A percentile compares a stretch with the other conserved stretches of the same genome.
phyloP scores from a whole-genome alignment of 768 basidiomycete genomes.

The Kwoniella mangroviensis region DNA sequence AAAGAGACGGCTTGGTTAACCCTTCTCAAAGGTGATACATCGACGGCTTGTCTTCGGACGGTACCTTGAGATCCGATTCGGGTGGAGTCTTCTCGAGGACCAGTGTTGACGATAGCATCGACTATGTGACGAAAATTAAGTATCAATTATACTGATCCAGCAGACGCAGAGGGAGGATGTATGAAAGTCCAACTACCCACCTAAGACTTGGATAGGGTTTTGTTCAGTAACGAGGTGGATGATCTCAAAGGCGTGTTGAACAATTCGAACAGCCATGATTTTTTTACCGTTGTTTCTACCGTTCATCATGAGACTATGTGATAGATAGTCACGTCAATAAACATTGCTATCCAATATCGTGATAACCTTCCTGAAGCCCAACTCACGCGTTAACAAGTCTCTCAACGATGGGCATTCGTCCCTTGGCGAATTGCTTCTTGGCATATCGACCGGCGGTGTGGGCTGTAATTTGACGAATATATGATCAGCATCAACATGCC shows the following conservation, averaged over 20 bases:
- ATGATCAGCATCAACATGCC: background rate
- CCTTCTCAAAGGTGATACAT: slow-evolving; percentile 95
- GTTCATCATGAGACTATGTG: slow-evolving; percentile 95
- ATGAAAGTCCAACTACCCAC: background rate
- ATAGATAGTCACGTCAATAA: too few species aligned
- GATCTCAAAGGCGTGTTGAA: slow-evolving; percentile 98
- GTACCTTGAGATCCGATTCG: slow-evolving; percentile 99
- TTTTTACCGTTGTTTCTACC: slow-evolving; percentile 99
- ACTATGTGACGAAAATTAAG: slow-evolving; percentile 59
- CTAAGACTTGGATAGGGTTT: slow-evolving; percentile 93
- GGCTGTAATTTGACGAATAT: slow-evolving; percentile 52
- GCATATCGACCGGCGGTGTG: slow-evolving; percentile 99
- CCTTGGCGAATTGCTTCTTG: slow-evolving; percentile 99
- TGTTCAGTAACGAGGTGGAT: slow-evolving; percentile 99
- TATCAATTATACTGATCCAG: background rate
- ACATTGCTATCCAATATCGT: too few species aligned
- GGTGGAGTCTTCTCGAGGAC: slow-evolving; percentile 98
- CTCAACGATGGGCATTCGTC: slow-evolving; percentile 99
- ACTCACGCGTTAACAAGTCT: slow-evolving; percentile 93
- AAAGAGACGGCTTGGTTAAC: slow-evolving; percentile 98
- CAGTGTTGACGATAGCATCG: slow-evolving; percentile 99
- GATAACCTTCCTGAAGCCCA: background rate
- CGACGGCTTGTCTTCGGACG: slow-evolving; percentile 98
- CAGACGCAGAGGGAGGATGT: too few species aligned
- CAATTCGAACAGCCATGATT: slow-evolving; percentile 97